Evolutionary conservation across 106 monocot genomes (phyloP), one percentile per base, ranked within the genome.

Genomic region (Allium cepa): DNA sequence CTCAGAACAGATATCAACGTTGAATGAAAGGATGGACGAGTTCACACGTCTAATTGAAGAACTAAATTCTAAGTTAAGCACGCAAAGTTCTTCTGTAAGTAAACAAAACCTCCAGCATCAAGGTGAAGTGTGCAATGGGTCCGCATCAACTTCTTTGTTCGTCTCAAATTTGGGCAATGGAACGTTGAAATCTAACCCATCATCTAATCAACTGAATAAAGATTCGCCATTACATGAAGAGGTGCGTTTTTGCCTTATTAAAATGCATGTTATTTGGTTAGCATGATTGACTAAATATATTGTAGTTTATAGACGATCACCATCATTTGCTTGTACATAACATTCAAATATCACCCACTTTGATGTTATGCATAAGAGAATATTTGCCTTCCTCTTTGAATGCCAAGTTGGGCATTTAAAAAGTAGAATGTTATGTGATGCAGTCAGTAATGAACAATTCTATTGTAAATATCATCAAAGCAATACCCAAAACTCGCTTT

Each of bases 1-100:
- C 9, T 79, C 79, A 50, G 97, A 99, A 75, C 92, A 99, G 74
- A 87, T 99, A 66, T 79, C 81, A 49, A 99, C 90, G 8, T 82
- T 99, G 69, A 92, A 87, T 65, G 97, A 90, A 75, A 84, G 90
- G 51, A 87, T 99, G 82, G 89, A 92, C 47, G 89, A 79, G 59
- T 93, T 99, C 50, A 83, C 87, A 17, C 81, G 80, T 2, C 75
- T 73, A 47, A 87, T 99, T n/a, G 92, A 99, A 69, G 86, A 87
- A 51, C 61, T 93, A 11, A 93, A 79, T 77, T 90, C 78, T 14
- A 99, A 87, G 61, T 75, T 97, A 18, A 69, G 59, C 46, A 46
- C 50, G 22, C 74, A 53, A 51, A 89, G 77, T 53, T 11, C 82
- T 55, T 89, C 92, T 4, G 14, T 66, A 48, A 84, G 83, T 69